Evolutionary conservation across 2,329 filamentous ascomycete species (phyloP), one percentile per base, ranked within the genome.

Genomic region (Penicillium sp.): DNA sequence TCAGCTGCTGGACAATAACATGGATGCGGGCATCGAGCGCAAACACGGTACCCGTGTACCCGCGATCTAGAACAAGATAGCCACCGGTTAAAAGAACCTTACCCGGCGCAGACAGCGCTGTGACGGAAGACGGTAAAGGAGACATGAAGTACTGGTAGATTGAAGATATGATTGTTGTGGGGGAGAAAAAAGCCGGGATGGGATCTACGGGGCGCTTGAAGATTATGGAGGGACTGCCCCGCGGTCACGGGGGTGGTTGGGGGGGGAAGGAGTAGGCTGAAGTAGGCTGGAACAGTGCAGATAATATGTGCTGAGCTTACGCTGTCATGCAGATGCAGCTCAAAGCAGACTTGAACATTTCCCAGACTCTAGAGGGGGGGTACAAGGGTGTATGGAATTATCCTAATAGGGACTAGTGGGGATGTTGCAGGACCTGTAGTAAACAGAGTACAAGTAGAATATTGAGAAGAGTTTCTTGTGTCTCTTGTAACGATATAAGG

Each of bases 21-120:
- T 88, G 85, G 35, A 88, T 87, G 56, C 86, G 79, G 46, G 86
- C 85, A 71, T 87, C 81, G 50, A 88, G 80, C 33, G 84, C 85
- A 67, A 87, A 86, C 4, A 88, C 85, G 19, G 86, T 80, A 37
- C 88, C 93, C 3, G 89, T 94, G 76, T 97, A 92, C 60, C 84
- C 81, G 60, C 90, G 86, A 78, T 97, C 93, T 46, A 99, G 87
- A 23, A 97, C 93, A 46, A 97, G 86, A 77, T 97, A 99, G 61
- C 94, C 94, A 62, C 94, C 94, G 4, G 93, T 91, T 54, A 97
- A 84, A 63, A 99, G 85, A 60, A 99, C 94, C 80, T 99, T 99
- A 67, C 94, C 94, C 19, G 94, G 94, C 23, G 94, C 93, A 62
- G 94, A 97, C 64, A 96, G 85, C 70, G 87, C 88, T 50, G 78